These are phyloP conservation scores for Yarrowia divulgata DNA, from an alignment of 805 yeast genomes.

Conservation along the genomic window DNA sequence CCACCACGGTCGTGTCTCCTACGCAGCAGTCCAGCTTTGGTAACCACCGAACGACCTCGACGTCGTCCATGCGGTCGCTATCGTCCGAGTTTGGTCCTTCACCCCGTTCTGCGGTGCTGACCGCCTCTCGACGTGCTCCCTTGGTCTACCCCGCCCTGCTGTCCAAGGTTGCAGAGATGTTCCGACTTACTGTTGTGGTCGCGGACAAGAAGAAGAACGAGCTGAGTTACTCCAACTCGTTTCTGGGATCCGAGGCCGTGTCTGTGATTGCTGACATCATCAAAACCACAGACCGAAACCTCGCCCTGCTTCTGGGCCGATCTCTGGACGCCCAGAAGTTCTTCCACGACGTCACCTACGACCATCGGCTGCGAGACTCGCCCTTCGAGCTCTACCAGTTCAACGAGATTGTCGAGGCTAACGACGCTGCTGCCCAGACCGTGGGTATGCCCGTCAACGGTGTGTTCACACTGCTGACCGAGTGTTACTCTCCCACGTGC, in stretches of 20 bases:
- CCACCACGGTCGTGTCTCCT: constrained; percentile 2
- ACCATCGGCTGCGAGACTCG: constrained; percentile 90
- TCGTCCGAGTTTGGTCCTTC: constrained; percentile 34
- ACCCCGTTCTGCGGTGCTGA: constrained; percentile 55
- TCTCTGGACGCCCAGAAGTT: constrained; percentile 92
- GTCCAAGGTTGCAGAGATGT: constrained; percentile 81
- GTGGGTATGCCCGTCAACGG: constrained; percentile 67
- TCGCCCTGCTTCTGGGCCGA: constrained; percentile 88
- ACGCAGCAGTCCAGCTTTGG: constrained; percentile 11
- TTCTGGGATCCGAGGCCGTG: constrained; percentile 93
- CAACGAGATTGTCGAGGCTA: constrained; percentile 44
- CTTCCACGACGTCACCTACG: constrained; percentile 95
- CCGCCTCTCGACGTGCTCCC: constrained; percentile 63
- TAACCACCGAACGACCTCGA: constrained; percentile 33
- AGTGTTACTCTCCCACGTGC: constrained; percentile 97
- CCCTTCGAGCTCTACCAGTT: constrained; percentile 87
- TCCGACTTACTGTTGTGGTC: constrained; percentile 70
- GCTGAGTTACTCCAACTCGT: constrained; percentile 87
- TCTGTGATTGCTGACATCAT: constrained; percentile 86
- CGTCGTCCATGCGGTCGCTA: constrained; percentile 26
- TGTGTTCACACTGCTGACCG: constrained; percentile 88
- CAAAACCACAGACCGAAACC: constrained; percentile 86
- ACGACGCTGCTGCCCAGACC: constrained; percentile 32
- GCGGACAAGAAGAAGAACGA: constrained; percentile 90
- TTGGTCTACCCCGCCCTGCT: constrained; percentile 87